Base-by-base conservation (phyloP, 176 grass and related monocot species). In the Bolboschoenus planiculmis region DNA sequence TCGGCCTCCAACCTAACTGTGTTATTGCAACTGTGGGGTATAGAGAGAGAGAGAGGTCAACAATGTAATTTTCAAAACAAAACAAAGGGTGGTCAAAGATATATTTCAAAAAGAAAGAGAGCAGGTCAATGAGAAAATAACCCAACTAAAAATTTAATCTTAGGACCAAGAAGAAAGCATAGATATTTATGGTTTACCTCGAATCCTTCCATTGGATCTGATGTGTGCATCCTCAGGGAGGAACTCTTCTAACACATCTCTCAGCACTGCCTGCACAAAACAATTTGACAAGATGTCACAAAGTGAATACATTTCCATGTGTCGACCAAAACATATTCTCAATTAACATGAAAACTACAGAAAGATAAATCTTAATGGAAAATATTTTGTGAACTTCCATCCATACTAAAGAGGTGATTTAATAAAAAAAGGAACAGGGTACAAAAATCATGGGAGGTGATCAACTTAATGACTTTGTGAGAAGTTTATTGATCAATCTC, bases 151-250 rank as follows among this genome's bases (percentile, higher is more conserved):
- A 15, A 87, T 7, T 33, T 56, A 31, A 40, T 20, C 7, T 24
- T 63, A 55, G 63, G 59, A 34, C 83, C 79, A 74, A 36, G 9
- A 36, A 58, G 13, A 80, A 18, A 40, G 24, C 0, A 82, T 26
- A 47, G 31, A 72, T 43, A 84, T 39, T 26, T 34, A 84, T 58
- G 47, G 8, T 8, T 81, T 87, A 94, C 95, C 85, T 53, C 95
- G 88, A 30, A 97, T 89, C 79, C 95, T 97, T 90, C 95, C 92
- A 61, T 85, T 97, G 78, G 88, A 97, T 40, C 83, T 89, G 48
- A 88, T 88, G 47, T 94, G 95, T n/a, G 86, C 78, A 88, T 97
- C 95, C 72, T 97, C 95, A 70, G 92, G 95, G 11, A 97, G 92
- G 78, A 97, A 97, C 57, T 89, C 79, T 9, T 88, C 88, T 24